Base-by-base conservation (phyloP, 805 yeast genomes). In the Zygosaccharomyces siamensis region DNA sequence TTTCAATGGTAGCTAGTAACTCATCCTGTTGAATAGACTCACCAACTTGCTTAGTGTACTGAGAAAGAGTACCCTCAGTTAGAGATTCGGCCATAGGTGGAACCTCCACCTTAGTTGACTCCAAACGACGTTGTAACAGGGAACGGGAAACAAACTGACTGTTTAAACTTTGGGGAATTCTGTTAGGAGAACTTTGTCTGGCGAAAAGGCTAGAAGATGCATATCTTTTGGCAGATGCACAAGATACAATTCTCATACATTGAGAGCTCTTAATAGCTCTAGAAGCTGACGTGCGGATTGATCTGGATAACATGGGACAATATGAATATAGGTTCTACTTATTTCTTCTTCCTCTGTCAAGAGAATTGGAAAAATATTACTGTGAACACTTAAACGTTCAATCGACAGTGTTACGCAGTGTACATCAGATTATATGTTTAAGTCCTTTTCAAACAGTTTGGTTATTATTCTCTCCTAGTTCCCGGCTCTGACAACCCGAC, bases 41-140 rank as follows among this genome's bases (percentile, higher is more conserved):
- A 57, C 99, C 99, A 53, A 89, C 89, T 53, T 79, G 72, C 66
- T 84, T 84, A 56, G 75, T 72, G 64, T 73, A 84, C 50, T 78
- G 79, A 53, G 87, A 75, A 57, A 93, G 78, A 43, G 98, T 88
- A 67, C 99, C 99, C 71, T 93, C 99, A 37, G 97, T 88, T 65
- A 93, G 84, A 44, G 97, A 90, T 73, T 93, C 99, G 39, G 99
- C 98, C 97, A 93, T 89, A 56, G 88, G 95, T 43, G 99, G 99
- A 20, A 93, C 98, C 70, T 89, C 87, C 46, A 92, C 95, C 43
- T 66, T 69, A 53, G 73, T 74, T 35, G 75, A 68, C 51, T 70
- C 67, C 54, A 55, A 64, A 56, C 74, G 69, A 28, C 43, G 42
- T 18, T 51, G 45, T 31, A 37, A 23, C 16, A 16, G 27, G 16